These are phyloP conservation scores for Calonectria henricotiae DNA, from an alignment of 2,329 filamentous ascomycete genomes.

Conservation along the genomic window DNA sequence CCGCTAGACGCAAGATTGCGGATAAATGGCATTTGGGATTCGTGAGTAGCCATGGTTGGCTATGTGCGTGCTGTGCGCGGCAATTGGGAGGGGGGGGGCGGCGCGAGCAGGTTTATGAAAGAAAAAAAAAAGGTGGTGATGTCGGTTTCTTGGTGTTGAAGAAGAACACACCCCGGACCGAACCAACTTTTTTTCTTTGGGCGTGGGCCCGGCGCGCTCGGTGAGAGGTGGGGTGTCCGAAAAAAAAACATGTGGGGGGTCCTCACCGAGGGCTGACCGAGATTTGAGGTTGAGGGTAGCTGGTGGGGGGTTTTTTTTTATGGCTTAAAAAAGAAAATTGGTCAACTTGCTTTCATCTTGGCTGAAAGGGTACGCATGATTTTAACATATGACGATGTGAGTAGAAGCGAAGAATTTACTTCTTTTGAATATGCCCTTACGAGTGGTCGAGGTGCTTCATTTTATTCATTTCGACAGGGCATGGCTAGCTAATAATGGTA, in stretches of 20 bases:
- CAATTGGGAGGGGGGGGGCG: constrained; percentile 34
- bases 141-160: constrained; percentile 42
- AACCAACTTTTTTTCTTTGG: constrained; percentile 49
- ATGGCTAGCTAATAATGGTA: too few relatives aligned
- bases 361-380: too few relatives aligned
- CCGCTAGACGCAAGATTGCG: constrained; percentile 89
- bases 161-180: constrained; percentile 33
- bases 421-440: too few relatives aligned
- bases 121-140: constrained; percentile 33
- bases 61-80: constrained; percentile 28
- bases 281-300: not conserved
- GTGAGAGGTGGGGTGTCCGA: constrained; percentile 39
- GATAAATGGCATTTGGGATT: constrained; percentile 80
- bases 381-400: too few relatives aligned
- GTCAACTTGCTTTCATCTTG: too few relatives aligned
- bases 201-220: not conserved
- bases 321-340: too few relatives aligned
- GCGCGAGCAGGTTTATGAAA: not conserved
- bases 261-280: constrained; percentile 36
- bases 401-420: too few relatives aligned
- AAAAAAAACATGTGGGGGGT: constrained; percentile 46
- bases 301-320: too few relatives aligned
- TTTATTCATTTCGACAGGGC: too few relatives aligned
- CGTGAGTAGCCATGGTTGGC: constrained; percentile 52
- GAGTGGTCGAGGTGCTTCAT: too few relatives aligned